Evolutionary conservation across 495 filamentous ascomycete genomes (phyloP).

Genomic region (Aspergillus nanangensis): DNA sequence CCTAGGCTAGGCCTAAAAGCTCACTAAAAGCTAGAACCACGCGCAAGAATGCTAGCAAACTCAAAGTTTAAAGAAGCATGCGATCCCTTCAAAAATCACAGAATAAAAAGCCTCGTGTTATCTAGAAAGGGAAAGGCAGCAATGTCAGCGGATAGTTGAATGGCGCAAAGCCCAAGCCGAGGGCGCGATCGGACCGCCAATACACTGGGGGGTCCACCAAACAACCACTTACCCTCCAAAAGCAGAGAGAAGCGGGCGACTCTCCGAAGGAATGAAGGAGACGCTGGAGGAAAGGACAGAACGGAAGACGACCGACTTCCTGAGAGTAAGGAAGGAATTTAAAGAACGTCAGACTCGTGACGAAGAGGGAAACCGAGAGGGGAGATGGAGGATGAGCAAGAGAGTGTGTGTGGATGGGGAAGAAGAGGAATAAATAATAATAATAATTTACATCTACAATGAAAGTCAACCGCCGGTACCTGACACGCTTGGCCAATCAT

Average conservation of each 20-base stretch:
- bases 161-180: slow-evolving; percentile 8
- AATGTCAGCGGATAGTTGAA: slow-evolving; percentile 10
- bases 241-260: slow-evolving; percentile 4
- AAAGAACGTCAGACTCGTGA: neutral
- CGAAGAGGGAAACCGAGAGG: neutral
- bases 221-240: slow-evolving; percentile 2
- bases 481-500: slow-evolving; percentile 20
- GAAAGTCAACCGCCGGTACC: neutral
- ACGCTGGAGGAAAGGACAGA: slow-evolving; percentile 9
- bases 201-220: slow-evolving; percentile 9
- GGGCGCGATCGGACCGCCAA: slow-evolving; percentile 11
- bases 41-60: neutral
- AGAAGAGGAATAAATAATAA: neutral
- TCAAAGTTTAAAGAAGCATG: neutral
- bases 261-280: slow-evolving; percentile 18
- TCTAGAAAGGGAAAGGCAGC: neutral
- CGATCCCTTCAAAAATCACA: neutral
- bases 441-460: too few relatives aligned
- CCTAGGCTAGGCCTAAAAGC: too few relatives aligned
- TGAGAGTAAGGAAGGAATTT: slow-evolving; percentile 11
- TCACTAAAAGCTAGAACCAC: neutral
- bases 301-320: slow-evolving; percentile 8
- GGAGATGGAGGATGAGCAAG: slow-evolving; percentile 3
- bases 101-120: neutral
- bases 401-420: neutral